Evolutionary conservation across 2,329 filamentous ascomycete genomes (phyloP).

Genomic region (Pezicula neosporulosa): DNA sequence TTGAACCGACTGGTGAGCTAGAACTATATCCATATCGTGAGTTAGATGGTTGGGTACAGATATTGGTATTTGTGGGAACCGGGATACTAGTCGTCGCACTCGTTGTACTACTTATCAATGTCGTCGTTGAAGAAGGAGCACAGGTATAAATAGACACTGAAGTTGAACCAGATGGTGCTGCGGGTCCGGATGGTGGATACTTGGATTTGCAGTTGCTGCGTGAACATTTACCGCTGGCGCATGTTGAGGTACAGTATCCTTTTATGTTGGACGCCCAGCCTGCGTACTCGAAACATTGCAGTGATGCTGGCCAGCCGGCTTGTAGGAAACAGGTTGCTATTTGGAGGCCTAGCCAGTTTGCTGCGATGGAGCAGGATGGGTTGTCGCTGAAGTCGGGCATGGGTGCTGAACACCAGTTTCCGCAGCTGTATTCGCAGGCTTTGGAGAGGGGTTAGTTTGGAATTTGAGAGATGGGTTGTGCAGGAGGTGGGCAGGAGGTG

Average conservation of each 20-base stretch:
- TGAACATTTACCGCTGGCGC: slow-evolving; percentile 32
- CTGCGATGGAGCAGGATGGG: slow-evolving; percentile 36
- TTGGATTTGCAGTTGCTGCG: slow-evolving; percentile 41
- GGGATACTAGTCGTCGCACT: slow-evolving; percentile 35
- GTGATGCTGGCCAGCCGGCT: slow-evolving; percentile 45
- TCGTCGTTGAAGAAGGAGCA: slow-evolving; percentile 22
- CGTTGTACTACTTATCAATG: slow-evolving; percentile 24
- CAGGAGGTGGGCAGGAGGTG: too few species aligned
- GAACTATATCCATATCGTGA: slow-evolving; percentile 65
- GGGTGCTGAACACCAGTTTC: slow-evolving; percentile 49
- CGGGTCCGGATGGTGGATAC: slow-evolving; percentile 34
- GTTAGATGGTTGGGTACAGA: slow-evolving; percentile 50
- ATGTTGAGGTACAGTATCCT: slow-evolving; percentile 38
- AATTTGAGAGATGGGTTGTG: too few species aligned
- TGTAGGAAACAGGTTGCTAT: slow-evolving; percentile 46
- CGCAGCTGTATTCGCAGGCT: slow-evolving; percentile 50
- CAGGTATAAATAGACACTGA: slow-evolving; percentile 31
- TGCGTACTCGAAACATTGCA: slow-evolving; percentile 48
- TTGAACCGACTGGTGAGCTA: slow-evolving; percentile 51
- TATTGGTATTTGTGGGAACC: slow-evolving; percentile 39
- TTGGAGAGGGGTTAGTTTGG: too few species aligned
- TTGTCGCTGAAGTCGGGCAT: slow-evolving; percentile 45
- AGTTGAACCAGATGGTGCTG: slow-evolving; percentile 36
- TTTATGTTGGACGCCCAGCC: slow-evolving; percentile 46
- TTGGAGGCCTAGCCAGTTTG: slow-evolving; percentile 43